Evolutionary conservation across 805 yeast species (phyloP).

Genomic region (Candida michaelii): DNA sequence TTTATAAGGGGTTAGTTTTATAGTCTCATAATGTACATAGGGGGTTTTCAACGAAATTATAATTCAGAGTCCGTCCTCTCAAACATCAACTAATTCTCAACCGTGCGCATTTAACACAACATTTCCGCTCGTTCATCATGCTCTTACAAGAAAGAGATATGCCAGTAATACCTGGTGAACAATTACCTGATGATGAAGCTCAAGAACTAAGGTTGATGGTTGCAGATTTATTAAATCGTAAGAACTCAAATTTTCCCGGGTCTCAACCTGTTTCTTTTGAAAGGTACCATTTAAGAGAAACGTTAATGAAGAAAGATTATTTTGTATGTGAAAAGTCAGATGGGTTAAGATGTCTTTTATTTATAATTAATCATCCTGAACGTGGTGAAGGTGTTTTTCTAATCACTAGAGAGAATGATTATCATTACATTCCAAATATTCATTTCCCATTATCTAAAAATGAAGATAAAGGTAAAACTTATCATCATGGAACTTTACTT

Average conservation of each 20-base stretch:
- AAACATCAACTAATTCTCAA: too few relatives aligned
- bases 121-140: conserved; percentile 24
- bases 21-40: background rate
- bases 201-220: conserved; percentile 67
- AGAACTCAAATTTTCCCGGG: conserved; percentile 74
- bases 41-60: too few relatives aligned
- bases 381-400: conserved; percentile 87
- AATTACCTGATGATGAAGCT: conserved; percentile 70
- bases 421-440: conserved; percentile 74
- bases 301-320: conserved; percentile 70
- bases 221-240: conserved; percentile 56
- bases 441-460: conserved; percentile 68
- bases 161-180: conserved; percentile 85
- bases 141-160: conserved; percentile 51
- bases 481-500: conserved; percentile 83
- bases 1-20: conserved; percentile 8
- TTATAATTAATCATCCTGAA: conserved; percentile 62
- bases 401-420: conserved; percentile 87
- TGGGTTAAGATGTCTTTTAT: conserved; percentile 82
- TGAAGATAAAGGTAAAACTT: conserved; percentile 49
- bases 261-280: conserved; percentile 94
- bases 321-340: conserved; percentile 95
- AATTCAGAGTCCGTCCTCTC: too few relatives aligned
- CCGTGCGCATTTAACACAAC: too few relatives aligned
- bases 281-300: conserved; percentile 63